A percentile compares a stretch with the other conserved stretches of the same genome.
These are phyloP conservation scores for Amauroascus verrucosus DNA, from an alignment of 2,329 filamentous ascomycete genomes.

Conservation along the genomic window DNA sequence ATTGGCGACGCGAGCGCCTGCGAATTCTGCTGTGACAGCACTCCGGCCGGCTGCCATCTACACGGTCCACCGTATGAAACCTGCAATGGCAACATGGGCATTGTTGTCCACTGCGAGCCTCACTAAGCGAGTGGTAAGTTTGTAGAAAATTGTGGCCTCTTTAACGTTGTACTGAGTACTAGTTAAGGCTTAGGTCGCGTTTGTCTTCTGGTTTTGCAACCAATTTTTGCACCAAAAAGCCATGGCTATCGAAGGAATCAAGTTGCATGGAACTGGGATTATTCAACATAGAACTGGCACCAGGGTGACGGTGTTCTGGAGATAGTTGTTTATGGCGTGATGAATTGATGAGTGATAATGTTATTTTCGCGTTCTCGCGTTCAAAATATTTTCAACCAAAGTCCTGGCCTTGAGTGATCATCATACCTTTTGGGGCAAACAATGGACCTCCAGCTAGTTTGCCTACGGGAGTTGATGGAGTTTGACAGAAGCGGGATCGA, in stretches of 20 bases:
- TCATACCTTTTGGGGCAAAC: too few species aligned
- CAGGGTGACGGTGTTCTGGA: neutral
- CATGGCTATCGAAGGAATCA: neutral
- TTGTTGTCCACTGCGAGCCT: constrained; percentile 8
- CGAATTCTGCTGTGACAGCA: constrained; percentile 5
- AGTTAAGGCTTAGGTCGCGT: too few species aligned
- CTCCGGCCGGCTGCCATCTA: constrained; percentile 4
- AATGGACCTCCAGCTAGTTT: too few species aligned
- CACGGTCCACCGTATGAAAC: constrained; percentile 4
- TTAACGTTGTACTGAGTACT: too few species aligned
- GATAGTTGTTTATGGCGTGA: neutral
- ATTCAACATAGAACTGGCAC: neutral
- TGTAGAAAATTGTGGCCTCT: too few species aligned
- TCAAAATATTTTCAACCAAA: too few species aligned
- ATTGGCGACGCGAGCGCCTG: constrained; percentile 3
- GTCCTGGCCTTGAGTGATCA: too few species aligned
- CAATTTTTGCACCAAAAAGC: neutral
- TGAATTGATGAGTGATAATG: neutral
- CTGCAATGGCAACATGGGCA: constrained; percentile 2
- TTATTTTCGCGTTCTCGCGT: neutral
- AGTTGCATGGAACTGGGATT: neutral
- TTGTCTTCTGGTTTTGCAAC: neutral
- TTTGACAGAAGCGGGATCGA: too few species aligned
- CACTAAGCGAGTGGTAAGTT: constrained; percentile 3
- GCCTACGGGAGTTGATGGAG: too few species aligned